These are phyloP conservation scores for Pseudogymnoascus destructans DNA, from an alignment of 2,329 filamentous ascomycete species.

Conservation along the genomic window DNA sequence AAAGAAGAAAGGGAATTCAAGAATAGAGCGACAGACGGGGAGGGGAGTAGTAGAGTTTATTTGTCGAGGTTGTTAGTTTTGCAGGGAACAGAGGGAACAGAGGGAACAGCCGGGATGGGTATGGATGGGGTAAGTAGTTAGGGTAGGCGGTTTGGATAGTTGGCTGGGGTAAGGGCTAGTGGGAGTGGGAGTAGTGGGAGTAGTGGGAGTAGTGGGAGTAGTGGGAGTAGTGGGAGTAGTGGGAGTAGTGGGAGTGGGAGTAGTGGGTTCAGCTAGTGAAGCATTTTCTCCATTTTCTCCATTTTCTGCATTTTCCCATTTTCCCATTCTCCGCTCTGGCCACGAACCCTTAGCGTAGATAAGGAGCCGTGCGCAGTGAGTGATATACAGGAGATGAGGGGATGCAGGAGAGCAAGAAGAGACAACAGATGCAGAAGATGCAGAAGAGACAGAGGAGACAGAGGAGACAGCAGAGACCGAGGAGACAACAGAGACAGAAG, in stretches of 20 bases:
- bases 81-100: background rate
- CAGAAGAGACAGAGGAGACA: background rate
- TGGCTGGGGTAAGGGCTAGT: background rate
- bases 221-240: background rate
- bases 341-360: background rate
- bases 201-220: background rate
- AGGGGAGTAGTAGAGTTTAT: background rate
- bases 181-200: background rate
- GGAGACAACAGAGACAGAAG: background rate
- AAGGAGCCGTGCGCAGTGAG: background rate
- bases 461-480: background rate
- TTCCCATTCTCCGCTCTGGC: background rate
- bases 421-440: background rate
- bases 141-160: background rate
- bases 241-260: background rate
- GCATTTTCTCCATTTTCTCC: slow-evolving; percentile 1
- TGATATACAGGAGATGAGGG: background rate
- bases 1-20: background rate
- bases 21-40: background rate
- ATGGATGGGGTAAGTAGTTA: too few relatives aligned
- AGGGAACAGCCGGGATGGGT: background rate
- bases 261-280: background rate
- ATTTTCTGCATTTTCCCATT: background rate
- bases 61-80: slow-evolving; percentile 1
- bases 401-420: background rate